A percentile compares a stretch with the other conserved stretches of the same genome.
Conservation (phyloP, 176 grass and related monocot genomes). For the Urochloa ruziziensis region DNA sequence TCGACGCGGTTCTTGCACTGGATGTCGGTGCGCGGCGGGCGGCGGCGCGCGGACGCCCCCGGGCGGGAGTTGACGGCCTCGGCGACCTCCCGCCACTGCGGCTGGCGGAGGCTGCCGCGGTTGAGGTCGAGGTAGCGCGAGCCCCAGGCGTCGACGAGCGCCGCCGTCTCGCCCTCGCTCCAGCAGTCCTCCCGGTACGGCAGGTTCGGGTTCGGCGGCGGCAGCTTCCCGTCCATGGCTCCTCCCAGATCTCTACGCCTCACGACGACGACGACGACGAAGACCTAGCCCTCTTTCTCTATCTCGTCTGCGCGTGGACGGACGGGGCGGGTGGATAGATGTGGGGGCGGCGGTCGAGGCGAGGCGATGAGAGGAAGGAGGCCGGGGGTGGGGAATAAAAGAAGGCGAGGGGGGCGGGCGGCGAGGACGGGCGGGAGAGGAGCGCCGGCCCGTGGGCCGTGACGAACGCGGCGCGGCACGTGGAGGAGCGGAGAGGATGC, state of each 20-base stretch:
- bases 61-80: conserved; percentile 79
- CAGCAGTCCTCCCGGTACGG: conserved; percentile 98
- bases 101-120: conserved; percentile 93
- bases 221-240: conserved; percentile 57
- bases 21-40: conserved; percentile 88
- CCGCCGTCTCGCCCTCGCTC: conserved; percentile 97
- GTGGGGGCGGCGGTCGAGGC: conserved; percentile 23
- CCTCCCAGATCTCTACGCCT: conserved; percentile 33
- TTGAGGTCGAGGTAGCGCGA: conserved; percentile 84
- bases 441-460: conserved; percentile 53
- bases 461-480: conserved; percentile 47
- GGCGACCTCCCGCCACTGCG: conserved; percentile 97
- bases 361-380: not conserved
- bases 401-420: conserved; percentile 13
- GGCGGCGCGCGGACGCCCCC: conserved; percentile 59
- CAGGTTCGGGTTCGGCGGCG: conserved; percentile 79
- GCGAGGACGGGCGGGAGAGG: conserved; percentile 27
- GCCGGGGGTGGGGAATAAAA: conserved; percentile 46
- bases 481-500: conserved; percentile 40
- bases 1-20: conserved; percentile 99
- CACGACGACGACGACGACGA: not conserved
- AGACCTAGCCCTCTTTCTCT: conserved; percentile 6
- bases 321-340: conserved; percentile 23
- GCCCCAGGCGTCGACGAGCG: conserved; percentile 91
- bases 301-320: conserved; percentile 2